Base-by-base conservation (phyloP, 352 stramenopile genomes). In the Phytopythium litorale region DNA sequence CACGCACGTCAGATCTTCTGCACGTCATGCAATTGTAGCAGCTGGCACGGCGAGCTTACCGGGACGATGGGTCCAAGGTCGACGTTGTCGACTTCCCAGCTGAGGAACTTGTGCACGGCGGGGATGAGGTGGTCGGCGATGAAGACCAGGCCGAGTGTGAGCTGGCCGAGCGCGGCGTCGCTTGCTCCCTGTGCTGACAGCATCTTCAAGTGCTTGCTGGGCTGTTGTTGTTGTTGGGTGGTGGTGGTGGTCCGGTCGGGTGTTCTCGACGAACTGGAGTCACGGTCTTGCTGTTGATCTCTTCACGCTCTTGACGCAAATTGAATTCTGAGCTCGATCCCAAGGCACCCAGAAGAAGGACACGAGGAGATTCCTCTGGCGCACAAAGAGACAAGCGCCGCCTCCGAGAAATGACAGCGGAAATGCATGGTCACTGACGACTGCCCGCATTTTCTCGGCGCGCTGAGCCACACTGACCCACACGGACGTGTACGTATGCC, bases 111-210 rank as follows among this genome's bases (percentile, higher is more conserved):
- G 73, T 76, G 73, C 35, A 83, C 66, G 16, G 65, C 63, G 0
- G 76, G 76, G 55, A 83, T 71, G 53, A 78, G 67, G 62, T 81
- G 69, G 46, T 80, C 76, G 52, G 72, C 64, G 38, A 79, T 38
- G 61, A 70, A 74, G 45, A 84, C 62, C 32, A 71, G 62, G 2
- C 68, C 66, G 45, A 63, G 55, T 25, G 66, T 72, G 19, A 81
- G 45, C 35, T 81, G 70, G 59, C 70, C 70, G 19, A 84, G 62
- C 42, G 70, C 28, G 59, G 73, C 68, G 46, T 79, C 73, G 38
- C 72, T 71, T 33, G 76, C 51, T 70, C 78, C 67, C 58, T 78
- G 66, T 58, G 68, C 63, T 15, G 71, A 71, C 18, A 56, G 54
- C 67, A 73, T 73, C 23, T 35, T 35, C 18, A 21, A 43, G 18